Percentiles rank a stretch among this genome's conserved stretches.
Conservation (phyloP, 495 filamentous ascomycete species). For the Friedmanniomyces endolithicus region DNA sequence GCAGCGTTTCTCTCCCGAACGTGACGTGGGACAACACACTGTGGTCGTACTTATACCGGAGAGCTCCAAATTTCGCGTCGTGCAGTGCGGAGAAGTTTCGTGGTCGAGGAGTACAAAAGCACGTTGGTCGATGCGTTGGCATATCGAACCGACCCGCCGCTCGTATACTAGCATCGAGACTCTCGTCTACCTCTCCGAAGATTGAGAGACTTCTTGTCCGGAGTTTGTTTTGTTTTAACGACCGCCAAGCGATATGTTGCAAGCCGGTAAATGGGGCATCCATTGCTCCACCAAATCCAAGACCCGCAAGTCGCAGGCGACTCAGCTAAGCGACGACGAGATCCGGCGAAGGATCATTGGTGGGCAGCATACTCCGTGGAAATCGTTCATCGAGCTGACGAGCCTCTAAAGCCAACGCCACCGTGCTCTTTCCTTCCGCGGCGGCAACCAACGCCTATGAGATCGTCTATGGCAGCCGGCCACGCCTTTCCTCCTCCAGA, state of each 20-base stretch:
- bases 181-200: no score
- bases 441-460: not conserved
- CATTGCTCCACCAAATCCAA: not conserved
- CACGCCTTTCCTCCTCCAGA: not conserved
- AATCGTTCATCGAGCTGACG: not conserved
- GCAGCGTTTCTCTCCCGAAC: no score
- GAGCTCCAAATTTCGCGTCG: not conserved
- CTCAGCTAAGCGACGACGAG: slow-evolving; percentile 3
- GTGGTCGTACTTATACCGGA: not conserved
- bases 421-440: slow-evolving; percentile 1
- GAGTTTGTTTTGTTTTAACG: no score
- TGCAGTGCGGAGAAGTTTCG: not conserved
- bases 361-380: not conserved
- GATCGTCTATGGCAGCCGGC: not conserved
- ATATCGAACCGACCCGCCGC: not conserved
- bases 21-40: not conserved
- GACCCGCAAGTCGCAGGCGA: not conserved
- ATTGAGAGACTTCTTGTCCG: no score
- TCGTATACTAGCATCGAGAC: not conserved
- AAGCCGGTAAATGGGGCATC: not conserved
- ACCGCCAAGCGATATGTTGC: not conserved
- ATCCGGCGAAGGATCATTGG: slow-evolving; percentile 1
- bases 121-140: not conserved
- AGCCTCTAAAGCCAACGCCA: not conserved
- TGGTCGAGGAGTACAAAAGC: no score